Evolutionary conservation across 73 alveolate species (phyloP), one percentile per base, ranked within the genome.

Genomic region (Urostyla sp.): DNA sequence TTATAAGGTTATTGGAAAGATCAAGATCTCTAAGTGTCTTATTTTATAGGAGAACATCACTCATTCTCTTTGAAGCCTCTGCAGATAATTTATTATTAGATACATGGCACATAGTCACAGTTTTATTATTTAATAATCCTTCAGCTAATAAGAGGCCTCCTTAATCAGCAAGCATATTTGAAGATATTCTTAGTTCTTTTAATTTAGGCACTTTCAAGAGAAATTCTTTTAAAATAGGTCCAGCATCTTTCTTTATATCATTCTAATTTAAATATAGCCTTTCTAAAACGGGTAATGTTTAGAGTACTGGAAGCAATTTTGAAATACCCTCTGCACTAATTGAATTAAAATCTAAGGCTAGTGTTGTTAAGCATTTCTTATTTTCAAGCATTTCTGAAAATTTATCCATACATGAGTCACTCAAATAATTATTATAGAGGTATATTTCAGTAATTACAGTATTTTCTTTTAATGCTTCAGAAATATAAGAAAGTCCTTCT

Each of bases 271-370:
- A 30, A 43, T 74, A 85, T 11, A 85, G 81, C 40, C 76, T 85
- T 46, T 85, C 89, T 27, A 85, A 78, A 20, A 38, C 63, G 52
- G 50, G 28, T 18, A 67, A 30, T 16, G 37, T 26, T n/a, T 23
- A 18, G 20, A 85, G 48, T 20, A 45, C 26, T n/a, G 26, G 66
- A 0, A 74, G 72, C 37, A 85, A 53, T 11, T 23, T 27, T 10
- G 72, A 54, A 23, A 74, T 48, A 24, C 93, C 93, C 35, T 85
- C 85, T 11, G 84, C 52, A 30, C 86, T 82, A 21, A 85, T 74
- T 15, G 28, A 28, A 34, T 85, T 85, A 34, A 72, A 84, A 52
- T 85, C 93, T 31, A 85, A 75, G 15, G 89, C 93, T 0, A 85
- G 50, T 10, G 72, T 51, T 13, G 4, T 23, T 34, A 85, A 27